Conservation (phyloP, 495 filamentous ascomycete species). For the Podospora fimiseda region DNA sequence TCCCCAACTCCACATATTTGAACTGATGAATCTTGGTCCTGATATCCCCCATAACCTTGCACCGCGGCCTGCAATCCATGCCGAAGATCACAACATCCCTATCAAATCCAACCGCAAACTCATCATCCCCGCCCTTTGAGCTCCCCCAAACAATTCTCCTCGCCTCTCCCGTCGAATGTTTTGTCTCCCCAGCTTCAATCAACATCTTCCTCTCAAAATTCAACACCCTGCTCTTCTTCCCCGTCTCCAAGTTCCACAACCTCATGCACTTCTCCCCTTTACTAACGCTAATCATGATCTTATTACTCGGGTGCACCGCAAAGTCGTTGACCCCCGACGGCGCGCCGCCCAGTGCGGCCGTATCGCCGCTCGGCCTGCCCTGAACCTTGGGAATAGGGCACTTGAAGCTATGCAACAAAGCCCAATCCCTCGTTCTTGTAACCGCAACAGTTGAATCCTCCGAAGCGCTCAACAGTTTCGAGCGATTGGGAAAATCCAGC, state of each 20-base stretch:
- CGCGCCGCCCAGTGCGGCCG: constrained; percentile 72
- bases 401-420: constrained; percentile 81
- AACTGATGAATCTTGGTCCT: constrained; percentile 78
- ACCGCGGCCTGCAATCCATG: constrained; percentile 76
- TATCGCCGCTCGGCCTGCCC: constrained; percentile 85
- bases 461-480: constrained; percentile 75
- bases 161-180: constrained; percentile 75
- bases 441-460: constrained; percentile 88
- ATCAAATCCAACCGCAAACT: constrained; percentile 87
- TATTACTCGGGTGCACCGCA: constrained; percentile 91
- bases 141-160: constrained; percentile 73
- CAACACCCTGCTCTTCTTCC: constrained; percentile 86
- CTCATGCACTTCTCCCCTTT: constrained; percentile 86
- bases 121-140: constrained; percentile 55
- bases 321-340: constrained; percentile 92
- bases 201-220: constrained; percentile 69
- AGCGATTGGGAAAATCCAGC: constrained; percentile 74
- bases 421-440: constrained; percentile 82
- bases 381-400: constrained; percentile 76
- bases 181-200: constrained; percentile 65
- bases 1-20: constrained; percentile 54
- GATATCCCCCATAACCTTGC: constrained; percentile 58
- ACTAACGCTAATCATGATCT: constrained; percentile 87
- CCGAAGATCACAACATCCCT: constrained; percentile 78
- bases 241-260: constrained; percentile 94